Percentiles rank a stretch among this genome's conserved stretches.
phyloP scores from a whole-genome alignment of 1,139 yeast species.

The Hemisphaericaspora subhashii region DNA sequence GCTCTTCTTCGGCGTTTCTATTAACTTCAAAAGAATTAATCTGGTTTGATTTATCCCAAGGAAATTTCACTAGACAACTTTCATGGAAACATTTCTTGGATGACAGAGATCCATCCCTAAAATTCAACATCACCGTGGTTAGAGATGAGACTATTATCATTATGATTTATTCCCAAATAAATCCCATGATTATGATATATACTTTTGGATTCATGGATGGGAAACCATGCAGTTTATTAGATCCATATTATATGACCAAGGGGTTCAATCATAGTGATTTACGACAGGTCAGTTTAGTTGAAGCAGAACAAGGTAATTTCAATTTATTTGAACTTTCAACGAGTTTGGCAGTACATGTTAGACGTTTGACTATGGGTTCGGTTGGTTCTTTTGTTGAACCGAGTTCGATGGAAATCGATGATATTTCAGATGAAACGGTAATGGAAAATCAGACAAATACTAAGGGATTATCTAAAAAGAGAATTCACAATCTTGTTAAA shows the following conservation, averaged over 20 bases:
- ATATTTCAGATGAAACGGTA: no score
- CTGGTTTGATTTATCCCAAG: slow-evolving; percentile 34
- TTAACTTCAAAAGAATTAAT: slow-evolving; percentile 65
- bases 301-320: background rate
- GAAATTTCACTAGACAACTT: slow-evolving; percentile 42
- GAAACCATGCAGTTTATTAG: slow-evolving; percentile 30
- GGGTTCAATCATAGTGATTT: slow-evolving; percentile 7
- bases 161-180: slow-evolving; percentile 40
- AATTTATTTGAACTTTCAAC: slow-evolving; percentile 8
- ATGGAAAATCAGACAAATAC: no score
- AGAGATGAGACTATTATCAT: slow-evolving; percentile 29
- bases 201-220: slow-evolving; percentile 43
- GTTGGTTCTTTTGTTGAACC: background rate
- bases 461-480: slow-evolving; percentile 8
- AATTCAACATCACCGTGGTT: slow-evolving; percentile 29
- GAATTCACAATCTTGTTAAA: background rate
- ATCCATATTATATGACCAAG: slow-evolving; percentile 24
- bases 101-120: slow-evolving; percentile 56
- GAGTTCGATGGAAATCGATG: background rate
- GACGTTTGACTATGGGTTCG: slow-evolving; percentile 1
- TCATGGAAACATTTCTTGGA: slow-evolving; percentile 72
- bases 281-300: slow-evolving; percentile 15
- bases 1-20: slow-evolving; percentile 38
- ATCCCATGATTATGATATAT: slow-evolving; percentile 41
- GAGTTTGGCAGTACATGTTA: slow-evolving; percentile 7